Percentiles rank a stretch among this genome's conserved stretches.
Conservation (phyloP, 1,284 basidiomycete species). For the Mrakiaceae sp. region DNA sequence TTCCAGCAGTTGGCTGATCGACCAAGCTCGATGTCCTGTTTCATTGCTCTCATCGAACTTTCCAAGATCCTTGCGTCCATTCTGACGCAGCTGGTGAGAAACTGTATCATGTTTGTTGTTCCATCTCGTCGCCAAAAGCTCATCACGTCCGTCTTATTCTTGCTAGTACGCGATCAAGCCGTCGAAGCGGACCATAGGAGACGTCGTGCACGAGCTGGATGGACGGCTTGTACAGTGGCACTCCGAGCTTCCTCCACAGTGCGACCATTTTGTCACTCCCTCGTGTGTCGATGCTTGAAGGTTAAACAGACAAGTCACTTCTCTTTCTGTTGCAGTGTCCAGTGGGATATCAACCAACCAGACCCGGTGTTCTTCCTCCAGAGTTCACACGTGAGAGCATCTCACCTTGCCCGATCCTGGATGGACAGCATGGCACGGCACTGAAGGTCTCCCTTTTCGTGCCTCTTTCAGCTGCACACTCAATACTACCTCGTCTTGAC, state of each 20-base stretch:
- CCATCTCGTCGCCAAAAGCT: not conserved
- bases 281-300: too few relatives aligned
- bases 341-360: slow-evolving; percentile 12
- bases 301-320: not conserved
- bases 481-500: too few relatives aligned
- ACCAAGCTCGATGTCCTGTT: slow-evolving; percentile 7
- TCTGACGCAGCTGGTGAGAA: slow-evolving; percentile 4
- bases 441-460: too few relatives aligned
- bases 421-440: too few relatives aligned
- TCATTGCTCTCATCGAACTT: slow-evolving; percentile 9
- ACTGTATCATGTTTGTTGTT: too few relatives aligned
- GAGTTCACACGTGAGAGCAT: not conserved
- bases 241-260: too few relatives aligned
- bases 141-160: not conserved
- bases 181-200: not conserved
- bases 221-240: too few relatives aligned
- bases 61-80: slow-evolving; percentile 10
- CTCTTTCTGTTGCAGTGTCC: not conserved
- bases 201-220: not conserved
- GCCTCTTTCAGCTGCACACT: too few relatives aligned
- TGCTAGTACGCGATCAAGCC: slow-evolving; percentile 6
- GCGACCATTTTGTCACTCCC: not conserved
- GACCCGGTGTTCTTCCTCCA: slow-evolving; percentile 11
- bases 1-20: not conserved
- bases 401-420: too few relatives aligned